Base-by-base conservation (phyloP, 176 grass and related monocot genomes). In the Avena insularis region DNA sequence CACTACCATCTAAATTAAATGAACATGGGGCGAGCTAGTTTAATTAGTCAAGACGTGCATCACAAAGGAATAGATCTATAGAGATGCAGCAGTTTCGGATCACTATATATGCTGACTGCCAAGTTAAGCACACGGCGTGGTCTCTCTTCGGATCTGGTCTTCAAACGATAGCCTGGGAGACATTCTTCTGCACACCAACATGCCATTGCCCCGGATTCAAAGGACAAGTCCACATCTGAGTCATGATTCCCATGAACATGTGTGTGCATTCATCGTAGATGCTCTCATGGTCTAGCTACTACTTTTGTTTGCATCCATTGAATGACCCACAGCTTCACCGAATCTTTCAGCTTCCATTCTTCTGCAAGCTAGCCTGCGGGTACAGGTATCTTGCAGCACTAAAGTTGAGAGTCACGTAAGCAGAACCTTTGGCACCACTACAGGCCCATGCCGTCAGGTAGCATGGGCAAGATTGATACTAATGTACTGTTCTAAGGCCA, bases 261-360 rank as follows among this genome's bases (percentile, higher is more conserved):
- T 75, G 76, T 76, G 82, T 85, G 85, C 59, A 86, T 85, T 85
- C 59, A 73, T 80, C 72, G 58, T 81, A 77, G 77, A 85, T 85
- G 70, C 59, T 77, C 62, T 71, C 38, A 80, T 78, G 51, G 13
- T 60, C 51, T 73, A 8, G 27, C 29, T 67, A 35, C 12, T 45
- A 76, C 40, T 82, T 81, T 85, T 82, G 60, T 91, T 77, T 17
- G 56, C 66, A 86, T 73, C 55, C 72, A 85, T 48, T 48, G 46
- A 48, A 48, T 48, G 46, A 48, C 63, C 82, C 77, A 85, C 45
- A 83, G 51, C 87, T 47, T 70, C 23, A 75, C 56, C 64, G 23
- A 92, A 89, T 86, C 75, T 75, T 79, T 78, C 82, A 77, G 82
- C 45, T 91, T 91, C 86, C 90, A 91, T 88, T 91, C 86, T 85